These are phyloP conservation scores for Spathaspora boniae DNA, from an alignment of 805 yeast species.

Conservation along the genomic window DNA sequence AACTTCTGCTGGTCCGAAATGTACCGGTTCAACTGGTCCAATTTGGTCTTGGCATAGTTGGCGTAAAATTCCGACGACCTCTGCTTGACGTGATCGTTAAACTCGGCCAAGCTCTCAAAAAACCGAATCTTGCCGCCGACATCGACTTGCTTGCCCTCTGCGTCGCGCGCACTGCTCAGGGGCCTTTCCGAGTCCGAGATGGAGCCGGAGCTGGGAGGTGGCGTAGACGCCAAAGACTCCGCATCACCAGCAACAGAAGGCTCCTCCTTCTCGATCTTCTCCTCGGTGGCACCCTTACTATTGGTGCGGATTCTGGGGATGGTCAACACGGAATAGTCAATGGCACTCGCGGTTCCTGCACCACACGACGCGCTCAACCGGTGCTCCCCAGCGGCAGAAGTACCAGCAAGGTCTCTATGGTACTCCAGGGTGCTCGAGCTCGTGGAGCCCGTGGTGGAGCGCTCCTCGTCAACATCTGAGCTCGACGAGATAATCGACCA, in stretches of 20 bases:
- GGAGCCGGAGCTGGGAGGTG: background rate
- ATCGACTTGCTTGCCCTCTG: too few relatives aligned
- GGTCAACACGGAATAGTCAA: conserved; percentile 1
- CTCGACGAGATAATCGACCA: conserved; percentile 44
- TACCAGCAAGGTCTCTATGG: background rate
- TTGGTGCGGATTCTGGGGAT: too few relatives aligned
- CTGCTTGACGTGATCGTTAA: conserved; percentile 21
- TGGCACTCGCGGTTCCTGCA: too few relatives aligned
- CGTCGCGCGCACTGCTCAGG: too few relatives aligned
- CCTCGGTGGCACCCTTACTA: too few relatives aligned
- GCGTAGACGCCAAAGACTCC: background rate
- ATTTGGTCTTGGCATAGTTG: conserved; percentile 14
- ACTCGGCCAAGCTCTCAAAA: conserved; percentile 20
- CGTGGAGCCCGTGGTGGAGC: conserved; percentile 16
- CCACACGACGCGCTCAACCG: too few relatives aligned
- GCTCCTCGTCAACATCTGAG: conserved; percentile 31
- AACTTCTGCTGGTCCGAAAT: conserved; percentile 8
- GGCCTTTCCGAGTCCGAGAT: background rate
- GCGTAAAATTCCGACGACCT: conserved; percentile 19
- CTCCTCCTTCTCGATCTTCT: too few relatives aligned
- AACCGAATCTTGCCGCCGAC: conserved; percentile 16
- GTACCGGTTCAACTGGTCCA: conserved; percentile 14
- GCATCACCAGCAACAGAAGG: background rate
- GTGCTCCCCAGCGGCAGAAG: conserved; percentile 2
- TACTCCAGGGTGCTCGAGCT: conserved; percentile 1